phyloP scores from a whole-genome alignment of 2,329 filamentous ascomycete genomes.

The Aspergillus unguis region DNA sequence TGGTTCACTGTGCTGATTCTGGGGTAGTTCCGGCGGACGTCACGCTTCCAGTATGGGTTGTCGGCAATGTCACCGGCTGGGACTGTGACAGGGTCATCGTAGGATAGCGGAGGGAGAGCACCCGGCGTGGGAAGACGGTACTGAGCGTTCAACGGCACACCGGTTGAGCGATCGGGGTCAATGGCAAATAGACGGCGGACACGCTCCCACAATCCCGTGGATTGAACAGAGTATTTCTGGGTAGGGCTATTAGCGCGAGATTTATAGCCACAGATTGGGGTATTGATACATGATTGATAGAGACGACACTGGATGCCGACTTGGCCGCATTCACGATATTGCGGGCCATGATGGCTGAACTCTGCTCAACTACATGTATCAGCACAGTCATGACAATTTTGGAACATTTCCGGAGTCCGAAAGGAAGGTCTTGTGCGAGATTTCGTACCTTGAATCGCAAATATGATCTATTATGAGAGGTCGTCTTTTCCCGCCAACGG shows the following conservation, averaged over 20 bases:
- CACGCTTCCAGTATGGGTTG: conserved; percentile 96
- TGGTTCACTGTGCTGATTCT: conserved; percentile 75
- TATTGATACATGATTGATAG: conserved; percentile 35
- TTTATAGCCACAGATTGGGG: too few relatives aligned
- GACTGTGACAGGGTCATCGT: conserved; percentile 77
- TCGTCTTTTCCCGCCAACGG: neutral
- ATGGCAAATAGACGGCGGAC: conserved; percentile 75
- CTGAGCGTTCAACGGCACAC: conserved; percentile 87
- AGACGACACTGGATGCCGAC: conserved; percentile 36
- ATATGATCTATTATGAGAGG: neutral
- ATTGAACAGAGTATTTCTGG: conserved; percentile 95
- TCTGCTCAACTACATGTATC: conserved; percentile 21
- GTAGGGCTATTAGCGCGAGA: neutral
- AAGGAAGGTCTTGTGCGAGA: too few relatives aligned
- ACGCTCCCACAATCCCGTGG: conserved; percentile 79
- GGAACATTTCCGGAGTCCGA: too few relatives aligned
- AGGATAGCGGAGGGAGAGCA: conserved; percentile 63
- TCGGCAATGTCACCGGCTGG: conserved; percentile 86
- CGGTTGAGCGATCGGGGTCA: conserved; percentile 84
- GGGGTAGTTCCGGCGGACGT: conserved; percentile 78
- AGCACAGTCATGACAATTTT: too few relatives aligned
- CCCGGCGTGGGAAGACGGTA: conserved; percentile 85
- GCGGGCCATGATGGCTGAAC: conserved; percentile 34
- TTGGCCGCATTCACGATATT: conserved; percentile 39
- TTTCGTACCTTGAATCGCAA: too few relatives aligned